Evolutionary conservation across 441 rosid species (phyloP).

Genomic region (Mallotus japonicus): DNA sequence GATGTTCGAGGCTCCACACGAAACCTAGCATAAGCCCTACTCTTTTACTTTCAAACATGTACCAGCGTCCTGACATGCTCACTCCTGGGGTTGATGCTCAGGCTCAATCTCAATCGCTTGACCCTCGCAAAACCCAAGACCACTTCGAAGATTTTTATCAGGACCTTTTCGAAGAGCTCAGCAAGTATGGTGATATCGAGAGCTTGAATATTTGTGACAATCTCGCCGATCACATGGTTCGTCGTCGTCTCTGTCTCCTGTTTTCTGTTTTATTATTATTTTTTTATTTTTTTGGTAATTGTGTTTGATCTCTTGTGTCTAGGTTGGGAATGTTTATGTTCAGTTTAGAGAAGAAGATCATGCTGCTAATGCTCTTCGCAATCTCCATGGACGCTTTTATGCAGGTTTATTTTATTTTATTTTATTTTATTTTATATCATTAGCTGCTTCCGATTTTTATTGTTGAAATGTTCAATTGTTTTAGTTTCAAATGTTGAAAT

Average conservation of each 20-base stretch:
- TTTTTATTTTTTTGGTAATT: not conserved
- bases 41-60: conserved; percentile 57
- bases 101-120: conserved; percentile 40
- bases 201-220: conserved; percentile 79
- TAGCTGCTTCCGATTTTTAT: not conserved
- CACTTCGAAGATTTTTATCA: conserved; percentile 60
- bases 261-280: not conserved
- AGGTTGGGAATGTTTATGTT: conserved; percentile 79
- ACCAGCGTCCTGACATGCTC: conserved; percentile 63
- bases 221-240: conserved; percentile 75
- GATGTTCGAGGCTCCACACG: conserved; percentile 60
- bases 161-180: conserved; percentile 56
- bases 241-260: not conserved
- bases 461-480: not conserved
- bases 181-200: conserved; percentile 66
- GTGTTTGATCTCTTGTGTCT: not conserved
- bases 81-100: conserved; percentile 55
- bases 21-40: conserved; percentile 57
- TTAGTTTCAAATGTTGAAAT: too few relatives aligned
- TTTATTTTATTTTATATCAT: conserved; percentile 1
- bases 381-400: conserved; percentile 63
- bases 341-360: conserved; percentile 87
- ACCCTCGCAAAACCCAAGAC: conserved; percentile 54
- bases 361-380: conserved; percentile 65
- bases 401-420: conserved; percentile 36